Base-by-base conservation (phyloP, 371 early-diverging fungal genomes). In the Mortierella sp. region DNA sequence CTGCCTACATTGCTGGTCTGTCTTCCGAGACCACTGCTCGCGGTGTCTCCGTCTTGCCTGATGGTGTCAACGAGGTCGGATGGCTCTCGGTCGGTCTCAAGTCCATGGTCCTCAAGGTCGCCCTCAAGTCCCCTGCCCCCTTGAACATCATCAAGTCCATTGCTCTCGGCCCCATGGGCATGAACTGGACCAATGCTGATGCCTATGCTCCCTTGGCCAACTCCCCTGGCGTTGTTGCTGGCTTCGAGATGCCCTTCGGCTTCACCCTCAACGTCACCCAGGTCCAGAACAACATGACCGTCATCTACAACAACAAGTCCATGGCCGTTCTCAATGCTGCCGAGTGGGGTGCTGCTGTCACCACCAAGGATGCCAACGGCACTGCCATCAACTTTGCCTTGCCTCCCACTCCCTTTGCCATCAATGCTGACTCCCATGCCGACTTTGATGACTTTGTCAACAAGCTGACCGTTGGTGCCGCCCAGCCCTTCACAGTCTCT, bases 31-130 rank as follows among this genome's bases (percentile, higher is more conserved):
- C 92, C 16, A 81, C 89, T 44, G 93, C 93, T 61, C 78, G 74
- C 0, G 93, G 93, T 87, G 88, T 93, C 4, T 91, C 93, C 51
- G 89, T 89, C 57, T 87, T 90, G 53, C 93, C 93, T 43, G 90
- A 93, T 79, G 93, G 93, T 59, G 78, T 82, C 44, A 87, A 93
- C 64, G 81, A 90, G 26, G 89, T 93, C 34, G 76, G 54, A n/a
- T 93, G 93, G 93, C 88, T 93, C 28, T 91, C 91, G 50, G 81
- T 87, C 40, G 92, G 90, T 77, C 90, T 93, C 87, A 88, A 89
- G 73, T 81, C 86, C 71, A 82, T 86, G 86, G 69, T 72, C 26
- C 77, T 86, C 75, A 81, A 86, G 54, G 86, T 86, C 31, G 59
- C 77, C 43, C 82, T 86, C 14, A 75, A 82, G 80, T 14, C 86